Evolutionary conservation across 1,284 basidiomycete genomes (phyloP).

Genomic region (Cerioporus squamosus): DNA sequence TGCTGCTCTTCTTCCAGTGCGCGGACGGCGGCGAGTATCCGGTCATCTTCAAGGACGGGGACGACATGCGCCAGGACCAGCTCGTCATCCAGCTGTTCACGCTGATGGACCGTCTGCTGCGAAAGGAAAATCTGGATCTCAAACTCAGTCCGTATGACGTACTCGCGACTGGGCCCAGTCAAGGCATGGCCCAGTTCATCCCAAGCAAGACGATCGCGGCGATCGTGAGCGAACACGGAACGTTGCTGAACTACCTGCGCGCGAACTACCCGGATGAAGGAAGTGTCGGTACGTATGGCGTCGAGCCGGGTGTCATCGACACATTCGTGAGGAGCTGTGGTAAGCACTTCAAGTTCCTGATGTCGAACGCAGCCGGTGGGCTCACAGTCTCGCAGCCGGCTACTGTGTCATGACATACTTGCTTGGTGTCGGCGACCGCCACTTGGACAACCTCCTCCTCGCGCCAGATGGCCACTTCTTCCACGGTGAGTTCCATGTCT

Average conservation of each 20-base stretch:
- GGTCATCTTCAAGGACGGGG: constrained; percentile 98
- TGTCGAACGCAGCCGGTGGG: not conserved
- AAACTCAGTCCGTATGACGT: constrained; percentile 94
- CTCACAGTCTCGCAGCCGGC: constrained; percentile 65
- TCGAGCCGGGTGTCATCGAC: constrained; percentile 91
- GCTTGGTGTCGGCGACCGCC: constrained; percentile 96
- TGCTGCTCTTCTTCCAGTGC: constrained; percentile 90
- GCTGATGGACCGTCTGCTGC: constrained; percentile 92
- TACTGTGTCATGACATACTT: constrained; percentile 99
- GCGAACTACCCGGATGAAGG: constrained; percentile 89
- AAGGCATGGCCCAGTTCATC: constrained; percentile 97
- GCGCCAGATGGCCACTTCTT: constrained; percentile 88
- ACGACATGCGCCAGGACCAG: constrained; percentile 98
- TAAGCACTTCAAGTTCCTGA: constrained; percentile 52
- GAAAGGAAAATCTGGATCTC: constrained; percentile 96
- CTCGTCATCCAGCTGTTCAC: constrained; percentile 97
- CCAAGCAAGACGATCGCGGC: constrained; percentile 94
- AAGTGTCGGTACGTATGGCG: constrained; percentile 90
- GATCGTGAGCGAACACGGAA: constrained; percentile 93
- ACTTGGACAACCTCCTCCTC: constrained; percentile 94
- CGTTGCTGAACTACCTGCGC: constrained; percentile 87
- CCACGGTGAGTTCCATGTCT: constrained; percentile 59
- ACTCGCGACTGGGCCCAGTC: constrained; percentile 88
- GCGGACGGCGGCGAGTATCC: constrained; percentile 82
- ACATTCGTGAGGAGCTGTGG: constrained; percentile 98